Percentiles rank a stretch among this genome's conserved stretches.
Evolutionary conservation across 2,329 filamentous ascomycete genomes (phyloP).

Genomic region (Diaporthe helianthi): DNA sequence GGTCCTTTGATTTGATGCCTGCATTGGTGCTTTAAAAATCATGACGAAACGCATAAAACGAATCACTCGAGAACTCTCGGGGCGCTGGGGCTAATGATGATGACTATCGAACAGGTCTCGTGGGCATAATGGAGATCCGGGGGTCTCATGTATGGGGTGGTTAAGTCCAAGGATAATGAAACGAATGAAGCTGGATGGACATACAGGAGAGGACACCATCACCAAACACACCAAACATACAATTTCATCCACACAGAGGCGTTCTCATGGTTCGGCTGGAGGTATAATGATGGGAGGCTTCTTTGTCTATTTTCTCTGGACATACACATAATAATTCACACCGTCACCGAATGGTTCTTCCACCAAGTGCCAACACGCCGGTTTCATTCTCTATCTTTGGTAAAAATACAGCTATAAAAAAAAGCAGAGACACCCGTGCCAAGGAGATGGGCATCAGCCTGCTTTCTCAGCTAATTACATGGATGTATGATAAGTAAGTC

Average conservation of each 20-base stretch:
- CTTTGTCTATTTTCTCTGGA: conserved; percentile 14
- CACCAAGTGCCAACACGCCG: neutral
- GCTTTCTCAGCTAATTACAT: conserved; percentile 11
- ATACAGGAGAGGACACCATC: neutral
- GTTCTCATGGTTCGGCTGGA: neutral
- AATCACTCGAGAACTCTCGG: neutral
- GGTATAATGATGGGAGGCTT: neutral
- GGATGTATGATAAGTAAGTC: neutral
- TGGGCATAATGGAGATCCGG: conserved; percentile 14
- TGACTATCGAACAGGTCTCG: conserved; percentile 16
- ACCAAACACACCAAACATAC: neutral
- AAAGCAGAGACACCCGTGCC: neutral
- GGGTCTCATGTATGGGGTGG: neutral
- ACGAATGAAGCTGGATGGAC: neutral
- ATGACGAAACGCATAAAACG: conserved; percentile 14
- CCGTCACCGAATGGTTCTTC: neutral
- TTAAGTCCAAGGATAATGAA: neutral
- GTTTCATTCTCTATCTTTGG: neutral
- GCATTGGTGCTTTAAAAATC: neutral
- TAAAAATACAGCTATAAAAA: neutral
- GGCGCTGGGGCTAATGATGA: conserved; percentile 23
- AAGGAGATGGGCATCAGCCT: neutral
- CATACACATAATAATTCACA: neutral
- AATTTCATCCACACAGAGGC: neutral
- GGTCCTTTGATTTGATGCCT: neutral